Base-by-base conservation (phyloP, 345 rosid genomes). In the Sisymbrium altissimum region DNA sequence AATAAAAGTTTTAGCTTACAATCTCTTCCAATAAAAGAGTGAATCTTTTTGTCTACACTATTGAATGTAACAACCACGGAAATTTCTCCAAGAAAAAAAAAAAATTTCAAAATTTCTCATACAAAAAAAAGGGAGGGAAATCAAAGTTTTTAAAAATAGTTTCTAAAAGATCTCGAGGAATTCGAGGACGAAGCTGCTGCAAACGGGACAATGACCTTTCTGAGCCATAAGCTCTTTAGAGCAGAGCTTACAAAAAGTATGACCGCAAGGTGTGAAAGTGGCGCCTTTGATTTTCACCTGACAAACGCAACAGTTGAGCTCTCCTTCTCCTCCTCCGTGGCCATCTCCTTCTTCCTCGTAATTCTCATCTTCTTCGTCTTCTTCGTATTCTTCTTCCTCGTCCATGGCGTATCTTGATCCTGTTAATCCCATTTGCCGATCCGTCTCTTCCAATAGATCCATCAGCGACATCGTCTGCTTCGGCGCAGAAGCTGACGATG, bases 191-290 rank as follows among this genome's bases (percentile, higher is more conserved):
- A 80, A 87, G 10, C 81, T 84, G 27, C 88, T 92, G 85, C 99
- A 95, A 17, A 92, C 84, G 3, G 99, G 99, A 69, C 99, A 95
- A 65, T 83, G 86, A 5, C 97, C 97, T 68, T 96, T 85, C 74
- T 89, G 90, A 29, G 86, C 97, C 87, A 83, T 78, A 10, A 92
- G 96, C 88, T 95, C 99, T 80, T 90, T 92, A 9, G 99, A 95
- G 46, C 99, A 95, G 65, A 90, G 60, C 80, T 97, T 83, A 76
- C 99, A 95, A 73, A 89, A 92, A 0, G 97, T 87, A 38, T 95
- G 99, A 18, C 97, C 99, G 8, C 99, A 95, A 19, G 97, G 97
- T 29, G 89, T 87, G 66, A 88, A 85, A 9, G 94, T 89, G 36
- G 99, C 85, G 1, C 97, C 97, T 84, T 86, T 95, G 40, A 85